A percentile compares a stretch with the other conserved stretches of the same genome.
Conservation (phyloP, 2,329 filamentous ascomycete genomes). For the Fusarium musae region DNA sequence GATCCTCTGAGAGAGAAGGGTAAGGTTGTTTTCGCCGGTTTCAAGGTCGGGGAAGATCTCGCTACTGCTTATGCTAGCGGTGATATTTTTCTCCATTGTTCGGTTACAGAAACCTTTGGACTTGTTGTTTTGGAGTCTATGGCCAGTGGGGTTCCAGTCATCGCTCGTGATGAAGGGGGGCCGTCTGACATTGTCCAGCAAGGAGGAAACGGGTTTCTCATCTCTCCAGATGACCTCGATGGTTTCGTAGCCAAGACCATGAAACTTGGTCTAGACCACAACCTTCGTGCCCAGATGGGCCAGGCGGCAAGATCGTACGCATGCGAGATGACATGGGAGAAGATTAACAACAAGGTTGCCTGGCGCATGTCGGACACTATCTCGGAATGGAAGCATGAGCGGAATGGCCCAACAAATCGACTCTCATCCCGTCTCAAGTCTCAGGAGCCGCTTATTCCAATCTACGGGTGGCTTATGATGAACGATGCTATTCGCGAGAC, state of each 20-base stretch:
- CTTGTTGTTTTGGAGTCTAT: conserved; percentile 77
- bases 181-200: conserved; percentile 74
- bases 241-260: conserved; percentile 66
- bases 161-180: conserved; percentile 75
- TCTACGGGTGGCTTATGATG: conserved; percentile 59
- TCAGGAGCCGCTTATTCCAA: conserved; percentile 50
- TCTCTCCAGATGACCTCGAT: conserved; percentile 68
- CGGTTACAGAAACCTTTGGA: conserved; percentile 77
- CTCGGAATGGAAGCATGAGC: conserved; percentile 55
- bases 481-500: conserved; percentile 52
- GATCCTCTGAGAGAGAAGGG: conserved; percentile 57
- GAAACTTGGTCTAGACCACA: conserved; percentile 58
- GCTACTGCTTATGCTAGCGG: conserved; percentile 75
- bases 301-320: conserved; percentile 64
- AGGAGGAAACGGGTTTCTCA: conserved; percentile 68
- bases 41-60: conserved; percentile 69
- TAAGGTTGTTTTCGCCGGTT: conserved; percentile 73
- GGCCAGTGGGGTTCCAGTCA: conserved; percentile 75
- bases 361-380: conserved; percentile 70
- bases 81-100: conserved; percentile 78
- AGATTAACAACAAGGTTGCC: conserved; percentile 76
- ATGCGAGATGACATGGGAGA: conserved; percentile 75
- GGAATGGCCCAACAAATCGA: conserved; percentile 20
- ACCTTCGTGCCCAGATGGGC: conserved; percentile 58
- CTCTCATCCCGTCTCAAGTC: conserved; percentile 29